Evolutionary conservation across 225 moss, liverwort and hornwort genomes (phyloP), one percentile per base, ranked within the genome.

Genomic region (Sphagnum contortum): DNA sequence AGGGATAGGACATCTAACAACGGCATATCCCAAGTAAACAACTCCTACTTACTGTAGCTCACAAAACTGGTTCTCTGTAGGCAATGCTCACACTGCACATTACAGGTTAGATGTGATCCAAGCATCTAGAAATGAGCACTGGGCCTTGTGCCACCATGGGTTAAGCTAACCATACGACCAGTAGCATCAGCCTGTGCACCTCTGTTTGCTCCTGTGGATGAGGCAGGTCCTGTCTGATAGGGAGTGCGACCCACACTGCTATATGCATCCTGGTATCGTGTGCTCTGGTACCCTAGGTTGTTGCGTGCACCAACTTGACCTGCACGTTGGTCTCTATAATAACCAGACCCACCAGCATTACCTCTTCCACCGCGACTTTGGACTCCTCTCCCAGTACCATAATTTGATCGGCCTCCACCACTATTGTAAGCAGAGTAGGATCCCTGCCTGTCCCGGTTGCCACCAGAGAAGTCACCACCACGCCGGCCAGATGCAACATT

Each of bases 201-300:
- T 71, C 96, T 78, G 70, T 80, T 90, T 8, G 83, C 72, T 60
- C 88, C 86, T 45, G 80, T 84, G 48, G 91, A 68, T 13, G 80
- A 92, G 3, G 81, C 87, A 51, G 92, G 85, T 48, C 90, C 92
- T 54, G 88, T 81, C 79, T 92, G 92, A 69, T 90, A 90, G 3
- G 92, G 95, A 12, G 89, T 92, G 66, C 95, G 78, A 45, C 92
- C 90, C 5, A 96, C 87, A 66, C 90, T 95, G 74, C 88, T 95
- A 62, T 95, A 95, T 13, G 89, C 91, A 69, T 95, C 94, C 82
- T 95, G 94, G 74, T 95, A 95, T 3, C 94, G 78, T 8, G 92
- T 95, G 82, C 95, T 95, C 81, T 92, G 91, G 65, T 95, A 95
- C 5, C 92, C 92, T 9, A 77, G 77, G 29, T 81, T 82, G 0